Evolutionary conservation across 2,329 filamentous ascomycete species (phyloP), one percentile per base, ranked within the genome.

Genomic region (Diaporthe sp.): DNA sequence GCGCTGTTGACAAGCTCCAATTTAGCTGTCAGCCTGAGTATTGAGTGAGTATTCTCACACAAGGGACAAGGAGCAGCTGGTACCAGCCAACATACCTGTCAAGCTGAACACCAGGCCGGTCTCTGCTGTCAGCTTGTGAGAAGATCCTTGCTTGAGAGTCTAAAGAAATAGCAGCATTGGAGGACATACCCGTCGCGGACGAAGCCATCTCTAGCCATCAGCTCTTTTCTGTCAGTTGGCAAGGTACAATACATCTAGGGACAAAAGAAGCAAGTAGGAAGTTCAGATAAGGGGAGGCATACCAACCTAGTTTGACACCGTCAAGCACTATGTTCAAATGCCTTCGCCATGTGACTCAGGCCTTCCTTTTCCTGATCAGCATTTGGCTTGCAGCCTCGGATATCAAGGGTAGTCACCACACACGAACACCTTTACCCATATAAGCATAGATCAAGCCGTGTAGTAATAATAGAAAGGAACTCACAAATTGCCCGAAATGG

Each of bases 291-390:
- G 17, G 15, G 55, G 31, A 9, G 7, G 17, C 34, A 4, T 61
- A 61, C 55, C 39, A 44, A 65, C 42, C 61, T 34, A 65, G 42
- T 22, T 47, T 47, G 42, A 65, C 25, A 22, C 42, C 42, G 42
- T 49, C 42, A 34, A 65, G 61, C 34, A 61, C 58, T 44, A 42
- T 20, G 25, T 28, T 15, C 15, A n/a, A 37, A 20, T 20, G n/a
- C n/a, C n/a, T 31, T 67, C 44, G 63, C 63, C 63, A 17, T 67
- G 44, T 67, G 44, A 67, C 63, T 67, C 63, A 67, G 42, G 63
- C 22, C 63, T 67, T 37, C 63, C 61, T 34, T 49, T 15, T 34
- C 13, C 25, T n/a, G 0, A 25, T 67, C 2, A 67, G 61, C 25
- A 49, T 15, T 67, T 34, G 9, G 2, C 42, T n/a, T n/a, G 3